A percentile compares a stretch with the other conserved stretches of the same genome.
These are phyloP conservation scores for Bassia scoparia DNA, from an alignment of 148 eudicot genomes.

Conservation along the genomic window DNA sequence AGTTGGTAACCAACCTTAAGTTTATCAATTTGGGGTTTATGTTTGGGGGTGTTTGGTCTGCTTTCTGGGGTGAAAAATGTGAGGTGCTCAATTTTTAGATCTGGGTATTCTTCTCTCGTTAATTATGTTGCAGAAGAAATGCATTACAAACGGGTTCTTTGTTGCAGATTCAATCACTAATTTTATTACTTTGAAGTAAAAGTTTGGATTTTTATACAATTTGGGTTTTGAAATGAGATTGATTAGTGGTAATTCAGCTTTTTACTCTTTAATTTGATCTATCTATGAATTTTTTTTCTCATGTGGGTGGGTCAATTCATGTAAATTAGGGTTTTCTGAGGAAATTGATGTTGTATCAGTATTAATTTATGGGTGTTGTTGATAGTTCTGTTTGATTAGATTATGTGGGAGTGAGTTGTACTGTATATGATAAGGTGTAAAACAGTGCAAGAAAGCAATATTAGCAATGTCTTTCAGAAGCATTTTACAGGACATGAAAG, in stretches of 20 bases:
- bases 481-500: constrained; percentile 75
- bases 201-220: constrained; percentile 11
- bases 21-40: constrained; percentile 6
- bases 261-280: constrained; percentile 2
- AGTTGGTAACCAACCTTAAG: not conserved
- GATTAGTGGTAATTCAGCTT: constrained; percentile 3
- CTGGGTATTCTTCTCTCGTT: constrained; percentile 20
- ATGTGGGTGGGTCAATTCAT: constrained; percentile 21
- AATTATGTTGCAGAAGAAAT: not conserved
- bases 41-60: not conserved
- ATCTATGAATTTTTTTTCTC: not conserved
- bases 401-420: constrained; percentile 12
- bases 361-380: not conserved
- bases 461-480: constrained; percentile 59
- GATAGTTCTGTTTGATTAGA: not conserved
- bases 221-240: constrained; percentile 5
- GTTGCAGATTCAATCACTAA: not conserved
- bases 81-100: constrained; percentile 16
- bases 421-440: constrained; percentile 2
- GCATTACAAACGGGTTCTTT: not conserved
- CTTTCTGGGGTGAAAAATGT: not conserved
- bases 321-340: constrained; percentile 18
- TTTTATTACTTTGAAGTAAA: not conserved
- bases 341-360: not conserved
- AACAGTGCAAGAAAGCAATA: not conserved